phyloP scores from a whole-genome alignment of 2,329 filamentous ascomycete genomes.

The Ophiostoma fasciatum region DNA sequence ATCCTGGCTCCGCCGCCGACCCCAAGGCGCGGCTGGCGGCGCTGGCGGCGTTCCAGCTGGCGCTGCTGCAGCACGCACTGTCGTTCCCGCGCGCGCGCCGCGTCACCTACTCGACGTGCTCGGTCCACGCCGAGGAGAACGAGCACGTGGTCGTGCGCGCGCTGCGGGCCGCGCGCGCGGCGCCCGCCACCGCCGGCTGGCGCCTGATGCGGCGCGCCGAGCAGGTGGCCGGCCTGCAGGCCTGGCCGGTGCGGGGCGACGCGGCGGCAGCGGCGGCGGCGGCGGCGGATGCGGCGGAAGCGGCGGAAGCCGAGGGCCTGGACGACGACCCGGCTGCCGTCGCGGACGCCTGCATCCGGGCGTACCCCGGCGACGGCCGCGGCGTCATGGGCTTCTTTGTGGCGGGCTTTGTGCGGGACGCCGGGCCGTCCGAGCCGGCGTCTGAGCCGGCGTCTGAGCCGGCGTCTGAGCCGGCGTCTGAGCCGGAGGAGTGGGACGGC shows the following conservation, averaged over 20 bases:
- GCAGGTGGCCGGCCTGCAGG: conserved; percentile 61
- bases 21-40: conserved; percentile 52
- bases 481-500: conserved; percentile 9
- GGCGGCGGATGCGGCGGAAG: not conserved
- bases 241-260: conserved; percentile 57
- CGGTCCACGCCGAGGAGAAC: conserved; percentile 75
- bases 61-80: conserved; percentile 72
- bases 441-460: not conserved
- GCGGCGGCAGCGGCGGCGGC: conserved; percentile 15
- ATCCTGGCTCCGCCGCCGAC: conserved; percentile 48
- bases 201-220: conserved; percentile 53
- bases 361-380: conserved; percentile 63
- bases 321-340: conserved; percentile 20
- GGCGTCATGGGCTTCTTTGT: conserved; percentile 96
- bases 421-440: not conserved
- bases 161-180: conserved; percentile 40
- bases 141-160: conserved; percentile 67
- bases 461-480: too few species aligned
- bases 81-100: conserved; percentile 58
- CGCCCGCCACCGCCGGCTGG: conserved; percentile 60
- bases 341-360: conserved; percentile 65
- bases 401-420: conserved; percentile 61
- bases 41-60: conserved; percentile 68
- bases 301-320: not conserved
- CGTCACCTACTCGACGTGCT: conserved; percentile 91